Evolutionary conservation across 2,329 filamentous ascomycete species (phyloP).

Genomic region (Scopulariopsis brevicaulis): DNA sequence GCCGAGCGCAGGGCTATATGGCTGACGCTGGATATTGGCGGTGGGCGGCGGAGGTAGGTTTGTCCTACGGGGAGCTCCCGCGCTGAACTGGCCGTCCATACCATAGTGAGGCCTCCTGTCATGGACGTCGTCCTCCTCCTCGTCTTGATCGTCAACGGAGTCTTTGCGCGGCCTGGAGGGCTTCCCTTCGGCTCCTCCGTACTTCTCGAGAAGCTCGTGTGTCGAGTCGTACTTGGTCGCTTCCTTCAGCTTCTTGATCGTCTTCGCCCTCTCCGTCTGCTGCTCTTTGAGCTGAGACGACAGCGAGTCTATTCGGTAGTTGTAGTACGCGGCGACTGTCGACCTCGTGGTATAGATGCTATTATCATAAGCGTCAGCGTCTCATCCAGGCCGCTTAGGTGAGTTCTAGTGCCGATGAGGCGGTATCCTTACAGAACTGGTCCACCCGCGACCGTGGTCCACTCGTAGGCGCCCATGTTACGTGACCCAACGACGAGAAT

Average conservation of each 20-base stretch:
- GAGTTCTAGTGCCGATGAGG: not conserved
- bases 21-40: slow-evolving; percentile 44
- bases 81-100: slow-evolving; percentile 6
- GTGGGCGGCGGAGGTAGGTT: slow-evolving; percentile 47
- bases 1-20: slow-evolving; percentile 11
- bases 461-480: slow-evolving; percentile 67
- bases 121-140: slow-evolving; percentile 8
- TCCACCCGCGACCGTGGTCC: slow-evolving; percentile 64
- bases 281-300: slow-evolving; percentile 61
- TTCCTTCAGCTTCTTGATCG: slow-evolving; percentile 88
- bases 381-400: not conserved
- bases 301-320: slow-evolving; percentile 64
- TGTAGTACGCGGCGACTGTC: slow-evolving; percentile 59
- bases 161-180: not conserved
- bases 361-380: not conserved
- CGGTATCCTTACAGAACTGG: slow-evolving; percentile 55
- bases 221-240: slow-evolving; percentile 96
- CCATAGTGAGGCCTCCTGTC: slow-evolving; percentile 11
- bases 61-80: slow-evolving; percentile 24
- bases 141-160: slow-evolving; percentile 3
- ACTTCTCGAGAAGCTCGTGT: slow-evolving; percentile 85
- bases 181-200: slow-evolving; percentile 57
- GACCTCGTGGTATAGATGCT: slow-evolving; percentile 74
- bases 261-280: slow-evolving; percentile 68
- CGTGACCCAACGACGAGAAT: slow-evolving; percentile 75